Conservation (phyloP, 2,329 filamentous ascomycete species). For the Epichloe amarillans region DNA sequence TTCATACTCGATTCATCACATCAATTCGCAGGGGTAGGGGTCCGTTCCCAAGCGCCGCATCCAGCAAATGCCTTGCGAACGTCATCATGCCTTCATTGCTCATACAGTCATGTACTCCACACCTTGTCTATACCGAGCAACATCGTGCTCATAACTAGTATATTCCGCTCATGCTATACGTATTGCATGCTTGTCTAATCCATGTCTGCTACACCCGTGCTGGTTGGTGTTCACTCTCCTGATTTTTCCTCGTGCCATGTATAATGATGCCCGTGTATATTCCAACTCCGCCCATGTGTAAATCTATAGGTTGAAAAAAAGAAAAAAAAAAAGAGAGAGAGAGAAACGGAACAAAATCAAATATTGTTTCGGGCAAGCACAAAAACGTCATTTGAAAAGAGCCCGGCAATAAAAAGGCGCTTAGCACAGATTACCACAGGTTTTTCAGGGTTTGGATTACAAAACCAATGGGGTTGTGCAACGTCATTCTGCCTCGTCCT, state of each 20-base stretch:
- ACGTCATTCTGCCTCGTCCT: conserved; percentile 1
- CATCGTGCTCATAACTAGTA: too few species aligned
- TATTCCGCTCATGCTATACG: not conserved
- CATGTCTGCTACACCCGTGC: not conserved
- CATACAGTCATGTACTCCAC: too few species aligned
- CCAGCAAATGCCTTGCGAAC: too few species aligned
- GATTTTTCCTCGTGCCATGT: not conserved
- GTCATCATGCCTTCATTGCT: not conserved
- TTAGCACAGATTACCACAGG: not conserved
- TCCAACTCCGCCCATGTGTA: not conserved
- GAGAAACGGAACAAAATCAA: not conserved
- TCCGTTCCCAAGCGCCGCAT: too few species aligned
- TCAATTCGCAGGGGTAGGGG: too few species aligned
- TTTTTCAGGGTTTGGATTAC: not conserved
- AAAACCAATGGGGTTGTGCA: conserved; percentile 2
- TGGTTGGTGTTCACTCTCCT: not conserved
- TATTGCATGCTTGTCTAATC: not conserved
- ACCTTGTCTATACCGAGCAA: too few species aligned
- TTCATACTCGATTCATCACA: too few species aligned
- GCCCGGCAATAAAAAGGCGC: too few species aligned
- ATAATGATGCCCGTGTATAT: not conserved
- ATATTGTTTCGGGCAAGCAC: too few species aligned
- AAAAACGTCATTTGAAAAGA: too few species aligned
- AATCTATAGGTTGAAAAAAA: not conserved
- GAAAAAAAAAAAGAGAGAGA: not conserved